Percentiles rank a stretch among this genome's conserved stretches.
Evolutionary conservation across 805 yeast species (phyloP).

Genomic region (Yarrowia divulgata): DNA sequence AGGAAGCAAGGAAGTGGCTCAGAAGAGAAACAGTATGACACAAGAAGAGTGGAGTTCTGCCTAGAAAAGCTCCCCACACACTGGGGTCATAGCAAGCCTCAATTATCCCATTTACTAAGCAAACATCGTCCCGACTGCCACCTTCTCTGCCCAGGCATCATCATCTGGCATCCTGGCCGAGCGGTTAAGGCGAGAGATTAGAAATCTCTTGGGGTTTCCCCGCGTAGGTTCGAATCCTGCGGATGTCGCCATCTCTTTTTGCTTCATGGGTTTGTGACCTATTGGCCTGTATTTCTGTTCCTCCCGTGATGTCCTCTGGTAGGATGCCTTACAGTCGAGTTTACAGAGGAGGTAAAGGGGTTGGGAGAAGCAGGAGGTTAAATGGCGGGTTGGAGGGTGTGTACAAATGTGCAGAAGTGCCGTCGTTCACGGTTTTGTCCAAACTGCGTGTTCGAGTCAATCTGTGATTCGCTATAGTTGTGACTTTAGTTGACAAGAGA

Average conservation of each 20-base stretch:
- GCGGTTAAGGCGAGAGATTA: conserved; percentile 25
- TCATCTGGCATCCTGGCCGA: conserved; percentile 9
- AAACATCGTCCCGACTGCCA: too few species aligned
- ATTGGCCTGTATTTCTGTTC: background rate
- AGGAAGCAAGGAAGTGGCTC: too few species aligned
- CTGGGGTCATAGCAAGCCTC: too few species aligned
- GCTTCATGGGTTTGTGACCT: background rate
- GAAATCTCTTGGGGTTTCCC: conserved; percentile 19
- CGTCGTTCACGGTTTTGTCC: too few species aligned
- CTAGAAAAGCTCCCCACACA: too few species aligned
- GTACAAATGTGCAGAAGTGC: too few species aligned
- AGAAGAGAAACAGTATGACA: too few species aligned
- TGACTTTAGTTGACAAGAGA: too few species aligned
- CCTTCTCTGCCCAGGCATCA: background rate
- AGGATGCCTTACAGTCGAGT: background rate
- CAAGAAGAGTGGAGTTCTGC: too few species aligned
- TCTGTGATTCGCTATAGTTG: too few species aligned
- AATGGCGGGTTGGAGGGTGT: too few species aligned
- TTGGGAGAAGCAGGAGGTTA: background rate
- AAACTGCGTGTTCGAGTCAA: too few species aligned
- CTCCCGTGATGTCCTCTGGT: background rate
- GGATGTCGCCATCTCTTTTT: conserved; percentile 15
- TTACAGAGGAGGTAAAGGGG: background rate
- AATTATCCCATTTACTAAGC: background rate
- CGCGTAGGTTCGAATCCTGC: conserved; percentile 26